Evolutionary conservation across 2,329 filamentous ascomycete species (phyloP).

Genomic region (Sordariomycetes sp.): DNA sequence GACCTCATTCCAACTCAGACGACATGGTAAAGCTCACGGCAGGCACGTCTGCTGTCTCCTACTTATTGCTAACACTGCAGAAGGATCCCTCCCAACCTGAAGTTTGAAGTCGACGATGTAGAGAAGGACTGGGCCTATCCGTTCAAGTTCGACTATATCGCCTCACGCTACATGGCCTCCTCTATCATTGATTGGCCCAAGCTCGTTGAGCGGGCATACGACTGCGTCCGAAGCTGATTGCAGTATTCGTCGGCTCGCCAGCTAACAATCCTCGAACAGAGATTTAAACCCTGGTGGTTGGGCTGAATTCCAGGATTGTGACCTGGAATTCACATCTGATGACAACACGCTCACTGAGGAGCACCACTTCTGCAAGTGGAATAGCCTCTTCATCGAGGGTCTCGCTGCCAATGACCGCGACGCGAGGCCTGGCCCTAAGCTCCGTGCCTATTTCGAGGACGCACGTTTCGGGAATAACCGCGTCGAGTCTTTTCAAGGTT

Average conservation of each 20-base stretch:
- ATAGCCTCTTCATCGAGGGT: conserved; percentile 12
- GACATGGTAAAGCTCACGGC: conserved; percentile 12
- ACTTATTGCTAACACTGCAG: background rate
- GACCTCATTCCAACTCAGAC: conserved; percentile 28
- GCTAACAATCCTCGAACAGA: conserved; percentile 12
- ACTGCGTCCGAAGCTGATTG: conserved; percentile 18
- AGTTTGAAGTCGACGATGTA: conserved; percentile 43
- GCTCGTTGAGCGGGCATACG: conserved; percentile 29
- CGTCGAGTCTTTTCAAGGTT: conserved; percentile 33
- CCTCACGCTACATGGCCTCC: conserved; percentile 42
- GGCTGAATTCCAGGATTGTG: conserved; percentile 41
- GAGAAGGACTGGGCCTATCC: conserved; percentile 43
- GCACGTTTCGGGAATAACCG: conserved; percentile 38
- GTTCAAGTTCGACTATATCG: conserved; percentile 43
- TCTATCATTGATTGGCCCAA: conserved; percentile 41
- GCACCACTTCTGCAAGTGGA: conserved; percentile 11
- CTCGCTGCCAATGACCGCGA: conserved; percentile 9
- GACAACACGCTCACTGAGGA: conserved; percentile 11
- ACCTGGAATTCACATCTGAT: conserved; percentile 14
- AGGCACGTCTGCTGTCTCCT: background rate
- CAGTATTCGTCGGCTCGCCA: background rate
- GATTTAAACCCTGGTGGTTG: conserved; percentile 40
- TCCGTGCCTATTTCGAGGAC: conserved; percentile 14
- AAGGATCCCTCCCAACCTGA: conserved; percentile 36
- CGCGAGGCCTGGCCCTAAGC: conserved; percentile 15